phyloP scores from a whole-genome alignment of 2,329 filamentous ascomycete species.

The Fusarium sp. region DNA sequence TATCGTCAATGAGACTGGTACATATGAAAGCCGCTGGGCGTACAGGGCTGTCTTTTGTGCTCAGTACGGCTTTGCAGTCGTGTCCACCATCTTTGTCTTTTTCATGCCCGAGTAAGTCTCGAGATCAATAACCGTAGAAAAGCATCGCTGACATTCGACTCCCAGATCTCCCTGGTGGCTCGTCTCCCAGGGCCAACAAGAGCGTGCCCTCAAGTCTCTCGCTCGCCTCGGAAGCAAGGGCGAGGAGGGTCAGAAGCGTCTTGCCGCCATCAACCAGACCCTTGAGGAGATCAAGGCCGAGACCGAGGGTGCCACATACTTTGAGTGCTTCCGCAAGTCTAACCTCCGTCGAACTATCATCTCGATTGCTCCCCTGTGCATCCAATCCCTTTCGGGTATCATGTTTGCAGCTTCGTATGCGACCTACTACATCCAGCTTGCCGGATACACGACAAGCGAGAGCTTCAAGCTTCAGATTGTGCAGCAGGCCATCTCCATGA shows the following conservation, averaged over 20 bases:
- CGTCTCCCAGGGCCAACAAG: slow-evolving; percentile 48
- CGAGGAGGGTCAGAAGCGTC: slow-evolving; percentile 46
- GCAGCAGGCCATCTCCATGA: slow-evolving; percentile 53
- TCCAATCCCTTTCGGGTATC: slow-evolving; percentile 52
- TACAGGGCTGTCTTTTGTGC: slow-evolving; percentile 50
- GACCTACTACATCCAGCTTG: slow-evolving; percentile 59
- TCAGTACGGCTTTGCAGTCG: slow-evolving; percentile 50
- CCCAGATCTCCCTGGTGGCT: slow-evolving; percentile 55
- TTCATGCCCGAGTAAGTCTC: slow-evolving; percentile 56
- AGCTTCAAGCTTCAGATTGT: slow-evolving; percentile 55
- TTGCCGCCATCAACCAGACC: slow-evolving; percentile 47
- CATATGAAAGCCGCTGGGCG: slow-evolving; percentile 47
- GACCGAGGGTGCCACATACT: slow-evolving; percentile 52
- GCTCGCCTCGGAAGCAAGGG: slow-evolving; percentile 47
- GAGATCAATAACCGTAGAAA: not conserved
- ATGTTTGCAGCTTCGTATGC: slow-evolving; percentile 52
- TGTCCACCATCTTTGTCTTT: slow-evolving; percentile 47
- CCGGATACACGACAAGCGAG: slow-evolving; percentile 52
- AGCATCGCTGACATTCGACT: not conserved
- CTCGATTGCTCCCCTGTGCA: slow-evolving; percentile 51
- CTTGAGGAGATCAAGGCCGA: slow-evolving; percentile 51
- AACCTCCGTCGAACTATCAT: slow-evolving; percentile 57
- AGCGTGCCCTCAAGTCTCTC: slow-evolving; percentile 52
- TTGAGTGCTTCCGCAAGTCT: slow-evolving; percentile 55
- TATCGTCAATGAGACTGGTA: slow-evolving; percentile 49